These are phyloP conservation scores for Nothopassalora personata DNA, from an alignment of 2,329 filamentous ascomycete genomes.

Conservation along the genomic window DNA sequence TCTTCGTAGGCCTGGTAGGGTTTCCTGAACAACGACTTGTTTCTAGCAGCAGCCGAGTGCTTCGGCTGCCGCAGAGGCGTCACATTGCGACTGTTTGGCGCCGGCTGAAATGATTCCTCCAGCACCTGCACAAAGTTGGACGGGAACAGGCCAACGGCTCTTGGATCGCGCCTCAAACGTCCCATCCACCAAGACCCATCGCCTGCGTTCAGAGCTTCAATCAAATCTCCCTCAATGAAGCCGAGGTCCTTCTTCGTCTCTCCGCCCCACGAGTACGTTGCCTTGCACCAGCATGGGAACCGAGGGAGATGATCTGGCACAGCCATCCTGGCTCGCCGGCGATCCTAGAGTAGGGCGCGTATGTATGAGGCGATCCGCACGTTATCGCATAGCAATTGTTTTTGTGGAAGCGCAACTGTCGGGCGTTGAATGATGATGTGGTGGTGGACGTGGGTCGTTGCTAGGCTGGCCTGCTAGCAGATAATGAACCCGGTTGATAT, in stretches of 20 bases:
- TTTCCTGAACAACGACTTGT: constrained; percentile 56
- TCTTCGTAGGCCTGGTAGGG: constrained; percentile 59
- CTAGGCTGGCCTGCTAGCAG: constrained; percentile 2
- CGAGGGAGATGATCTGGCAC: constrained; percentile 21
- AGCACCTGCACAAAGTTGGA: constrained; percentile 96
- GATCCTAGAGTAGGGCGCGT: not conserved
- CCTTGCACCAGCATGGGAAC: constrained; percentile 39
- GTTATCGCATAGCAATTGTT: not conserved
- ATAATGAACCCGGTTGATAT: not conserved
- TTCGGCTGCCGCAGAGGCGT: constrained; percentile 49
- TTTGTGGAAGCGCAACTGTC: not conserved
- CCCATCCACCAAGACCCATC: constrained; percentile 99
- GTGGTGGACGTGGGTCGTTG: constrained; percentile 5
- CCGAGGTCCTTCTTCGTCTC: constrained; percentile 86
- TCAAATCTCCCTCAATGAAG: constrained; percentile 95
- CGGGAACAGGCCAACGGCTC: constrained; percentile 87
- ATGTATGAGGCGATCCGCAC: not conserved
- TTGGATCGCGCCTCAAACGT: constrained; percentile 77
- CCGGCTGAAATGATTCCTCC: constrained; percentile 74
- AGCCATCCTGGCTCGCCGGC: constrained; percentile 6
- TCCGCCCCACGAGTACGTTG: constrained; percentile 39
- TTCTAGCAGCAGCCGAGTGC: constrained; percentile 42
- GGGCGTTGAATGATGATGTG: not conserved
- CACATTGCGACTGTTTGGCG: constrained; percentile 54
- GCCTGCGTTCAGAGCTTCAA: constrained; percentile 95